Percentiles rank a stretch among this genome's conserved stretches.
Conservation (phyloP, 2,329 filamentous ascomycete species). For the Stachybotrys elegans region DNA sequence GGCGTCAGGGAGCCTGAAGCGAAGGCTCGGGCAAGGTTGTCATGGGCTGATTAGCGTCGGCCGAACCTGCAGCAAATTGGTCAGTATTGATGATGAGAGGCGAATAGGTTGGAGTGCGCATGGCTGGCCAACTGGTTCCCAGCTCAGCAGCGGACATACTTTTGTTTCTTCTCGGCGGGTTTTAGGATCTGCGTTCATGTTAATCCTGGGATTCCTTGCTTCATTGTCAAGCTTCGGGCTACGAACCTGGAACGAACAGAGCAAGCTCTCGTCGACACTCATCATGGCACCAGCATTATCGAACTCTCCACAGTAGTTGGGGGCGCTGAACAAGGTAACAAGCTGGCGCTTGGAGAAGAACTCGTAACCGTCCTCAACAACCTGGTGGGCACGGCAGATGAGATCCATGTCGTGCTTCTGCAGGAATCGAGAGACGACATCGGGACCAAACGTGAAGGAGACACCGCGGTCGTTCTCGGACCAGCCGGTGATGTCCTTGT, state of each 20-base stretch:
- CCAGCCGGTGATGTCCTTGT: constrained; percentile 99
- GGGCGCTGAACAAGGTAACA: constrained; percentile 94
- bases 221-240: not conserved
- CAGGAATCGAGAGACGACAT: constrained; percentile 94
- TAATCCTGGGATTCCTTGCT: constrained; percentile 2
- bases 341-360: constrained; percentile 99
- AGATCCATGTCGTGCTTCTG: constrained; percentile 99
- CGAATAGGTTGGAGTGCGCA: constrained; percentile 18
- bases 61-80: constrained; percentile 93
- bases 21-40: too few relatives aligned
- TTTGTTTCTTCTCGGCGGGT: constrained; percentile 99
- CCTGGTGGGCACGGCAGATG: constrained; percentile 97
- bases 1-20: too few relatives aligned
- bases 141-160: constrained; percentile 83
- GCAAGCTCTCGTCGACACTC: constrained; percentile 96
- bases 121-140: constrained; percentile 43
- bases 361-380: constrained; percentile 98
- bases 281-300: constrained; percentile 99
- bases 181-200: constrained; percentile 77
- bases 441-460: constrained; percentile 95
- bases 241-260: constrained; percentile 95
- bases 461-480: constrained; percentile 98
- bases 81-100: too few relatives aligned
- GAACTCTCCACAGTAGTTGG: constrained; percentile 99
- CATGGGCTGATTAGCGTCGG: constrained; percentile 67